Evolutionary conservation across 75 land plant species (phyloP), one percentile per base, ranked within the genome.

Genomic region (Ceratopteris richardii): DNA sequence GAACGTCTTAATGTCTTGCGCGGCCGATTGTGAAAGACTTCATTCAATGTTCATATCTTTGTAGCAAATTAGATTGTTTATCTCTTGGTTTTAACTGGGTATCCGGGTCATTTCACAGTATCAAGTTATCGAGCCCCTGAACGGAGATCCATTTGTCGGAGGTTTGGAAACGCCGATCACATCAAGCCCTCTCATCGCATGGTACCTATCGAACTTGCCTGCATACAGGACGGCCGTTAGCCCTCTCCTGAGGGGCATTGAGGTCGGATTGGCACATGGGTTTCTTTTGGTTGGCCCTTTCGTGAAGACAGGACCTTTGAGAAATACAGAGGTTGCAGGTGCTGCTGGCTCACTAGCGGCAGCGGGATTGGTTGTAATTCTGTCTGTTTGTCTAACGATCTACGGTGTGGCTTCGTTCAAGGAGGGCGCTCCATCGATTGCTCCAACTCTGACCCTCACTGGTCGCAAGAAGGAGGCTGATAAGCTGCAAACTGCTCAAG

Each of bases 161-260:
- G 82, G 88, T 54, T 66, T 94, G 0, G 98, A 94, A 56, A 94
- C 98, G 0, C 98, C 98, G 10, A 73, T 94, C 19, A 94, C 98
- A 0, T 83, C 87, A 21, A 83, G 88, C 58, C 98, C 98, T 12
- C 56, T 94, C 47, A 66, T 94, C 9, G 98, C 98, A 2, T 94
- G 98, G 98, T 94, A 89, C 80, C 87, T 94, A 19, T 89, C 98
- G 57, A 94, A 89, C 80, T 79, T 94, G 26, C 98, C 98, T 5
- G 98, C 96, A 21, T 94, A 94, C 77, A 62, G 98, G 26, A 94
- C 98, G 3, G 86, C 98, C 0, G 98, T 94, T 31, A 81, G 76
- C 71, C 98, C 98, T 0, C 79, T 94, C 44, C 75, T 94, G 66
- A 61, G 98, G 3, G 98, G 98, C 0, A 57, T 94, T 22, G 98